Evolutionary conservation across 2,329 filamentous ascomycete genomes (phyloP).

Genomic region (Ophiostoma novo-ulmi): DNA sequence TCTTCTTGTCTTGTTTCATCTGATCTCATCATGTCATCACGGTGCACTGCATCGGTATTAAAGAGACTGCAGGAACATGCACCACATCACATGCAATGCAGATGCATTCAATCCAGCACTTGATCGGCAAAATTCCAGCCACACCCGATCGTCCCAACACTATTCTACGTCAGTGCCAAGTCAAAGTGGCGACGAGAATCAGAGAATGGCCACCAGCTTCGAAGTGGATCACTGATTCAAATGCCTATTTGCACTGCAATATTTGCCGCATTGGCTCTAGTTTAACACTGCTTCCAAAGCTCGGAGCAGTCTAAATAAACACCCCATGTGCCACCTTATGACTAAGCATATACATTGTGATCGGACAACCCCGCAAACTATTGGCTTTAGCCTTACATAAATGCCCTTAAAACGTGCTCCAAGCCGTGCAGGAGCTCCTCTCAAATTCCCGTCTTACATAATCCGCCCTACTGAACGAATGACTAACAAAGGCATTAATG

Average conservation of each 20-base stretch:
- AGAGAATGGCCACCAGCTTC: background rate
- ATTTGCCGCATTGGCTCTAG: background rate
- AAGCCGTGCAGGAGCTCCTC: background rate
- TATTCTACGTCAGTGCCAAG: background rate
- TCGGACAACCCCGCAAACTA: constrained; percentile 8
- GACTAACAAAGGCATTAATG: background rate
- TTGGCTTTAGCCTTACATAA: background rate
- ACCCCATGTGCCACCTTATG: background rate
- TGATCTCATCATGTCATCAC: background rate
- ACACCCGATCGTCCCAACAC: too few relatives aligned
- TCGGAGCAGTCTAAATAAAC: background rate
- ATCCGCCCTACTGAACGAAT: background rate
- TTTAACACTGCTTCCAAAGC: background rate
- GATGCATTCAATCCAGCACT: background rate
- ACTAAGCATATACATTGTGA: background rate
- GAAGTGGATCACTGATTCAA: background rate
- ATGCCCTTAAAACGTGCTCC: background rate
- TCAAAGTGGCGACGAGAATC: background rate
- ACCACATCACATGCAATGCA: background rate
- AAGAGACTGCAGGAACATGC: background rate
- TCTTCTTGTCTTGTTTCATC: background rate
- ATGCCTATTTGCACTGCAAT: background rate
- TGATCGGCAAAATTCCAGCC: background rate
- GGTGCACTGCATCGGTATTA: background rate
- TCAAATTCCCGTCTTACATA: background rate